A percentile compares a stretch with the other conserved stretches of the same genome.
Conservation (phyloP, 106 monocot species). For the Ottelia alismoides region DNA sequence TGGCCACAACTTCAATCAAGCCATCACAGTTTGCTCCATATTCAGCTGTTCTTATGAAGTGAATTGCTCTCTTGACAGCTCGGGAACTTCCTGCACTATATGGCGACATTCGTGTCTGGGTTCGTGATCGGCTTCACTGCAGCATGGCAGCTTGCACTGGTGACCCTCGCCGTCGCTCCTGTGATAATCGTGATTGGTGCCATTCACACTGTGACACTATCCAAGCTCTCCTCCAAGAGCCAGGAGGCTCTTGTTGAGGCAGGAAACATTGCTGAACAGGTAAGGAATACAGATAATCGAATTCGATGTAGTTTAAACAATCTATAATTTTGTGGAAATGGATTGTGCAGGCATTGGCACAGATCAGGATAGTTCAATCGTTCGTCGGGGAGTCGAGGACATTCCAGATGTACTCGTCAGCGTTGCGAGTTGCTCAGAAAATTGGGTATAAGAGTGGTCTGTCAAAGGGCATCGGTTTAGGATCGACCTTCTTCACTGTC, state of each 20-base stretch:
- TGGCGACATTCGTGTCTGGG: constrained; percentile 29
- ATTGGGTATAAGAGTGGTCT: constrained; percentile 32
- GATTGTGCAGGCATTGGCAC: constrained; percentile 34
- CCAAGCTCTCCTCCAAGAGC: constrained; percentile 34
- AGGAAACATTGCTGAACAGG: constrained; percentile 25
- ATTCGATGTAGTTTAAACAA: background rate
- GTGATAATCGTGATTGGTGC: constrained; percentile 56
- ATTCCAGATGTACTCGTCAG: constrained; percentile 26
- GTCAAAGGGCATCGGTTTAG: constrained; percentile 54
- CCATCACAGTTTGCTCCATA: background rate
- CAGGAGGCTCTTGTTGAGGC: constrained; percentile 45
- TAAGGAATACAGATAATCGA: background rate
- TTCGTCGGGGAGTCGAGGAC: constrained; percentile 36
- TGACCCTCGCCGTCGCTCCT: constrained; percentile 36
- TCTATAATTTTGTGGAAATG: background rate
- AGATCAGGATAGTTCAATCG: constrained; percentile 47
- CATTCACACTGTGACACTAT: constrained; percentile 42
- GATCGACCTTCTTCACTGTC: constrained; percentile 30
- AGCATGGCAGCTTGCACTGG: constrained; percentile 43
- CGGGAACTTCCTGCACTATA: constrained; percentile 45
- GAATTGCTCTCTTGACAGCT: background rate
- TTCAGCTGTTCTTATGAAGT: background rate
- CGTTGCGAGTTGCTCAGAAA: constrained; percentile 28
- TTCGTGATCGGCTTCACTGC: constrained; percentile 42
- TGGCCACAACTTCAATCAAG: background rate